Conservation (phyloP, 257 asterid genomes). For the Solanum virginianum region DNA sequence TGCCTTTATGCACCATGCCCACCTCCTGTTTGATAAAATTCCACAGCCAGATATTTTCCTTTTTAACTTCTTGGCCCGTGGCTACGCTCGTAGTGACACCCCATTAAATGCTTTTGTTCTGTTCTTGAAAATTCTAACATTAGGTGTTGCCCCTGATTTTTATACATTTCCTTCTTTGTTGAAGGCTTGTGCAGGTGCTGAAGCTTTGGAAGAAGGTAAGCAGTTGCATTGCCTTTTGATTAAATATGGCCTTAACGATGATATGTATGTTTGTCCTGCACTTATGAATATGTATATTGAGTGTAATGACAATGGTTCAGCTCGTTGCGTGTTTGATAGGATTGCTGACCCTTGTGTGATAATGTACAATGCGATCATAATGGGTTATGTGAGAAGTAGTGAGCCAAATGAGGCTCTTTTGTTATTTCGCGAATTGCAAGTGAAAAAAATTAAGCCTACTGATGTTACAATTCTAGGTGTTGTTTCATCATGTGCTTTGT, state of each 20-base stretch:
- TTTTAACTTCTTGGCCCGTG: constrained; percentile 30
- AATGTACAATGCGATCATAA: constrained; percentile 16
- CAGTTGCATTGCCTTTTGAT: constrained; percentile 20
- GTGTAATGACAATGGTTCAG: constrained; percentile 8
- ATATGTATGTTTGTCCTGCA: constrained; percentile 18
- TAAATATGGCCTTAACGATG: constrained; percentile 11
- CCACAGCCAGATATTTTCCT: constrained; percentile 15
- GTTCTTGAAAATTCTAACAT: constrained; percentile 4
- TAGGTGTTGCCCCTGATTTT: constrained; percentile 14
- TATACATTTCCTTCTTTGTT: constrained; percentile 32
- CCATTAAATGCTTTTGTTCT: constrained; percentile 14
- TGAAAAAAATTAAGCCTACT: constrained; percentile 10
- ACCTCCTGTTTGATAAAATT: constrained; percentile 18
- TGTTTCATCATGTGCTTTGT: constrained; percentile 23
- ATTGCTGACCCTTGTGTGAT: constrained; percentile 20
- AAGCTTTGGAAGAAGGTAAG: constrained; percentile 21
- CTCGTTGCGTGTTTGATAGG: constrained; percentile 12
- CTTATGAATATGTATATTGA: constrained; percentile 25
- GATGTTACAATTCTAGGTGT: constrained; percentile 26
- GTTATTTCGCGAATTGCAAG: constrained; percentile 19
- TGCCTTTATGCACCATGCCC: constrained; percentile 13
- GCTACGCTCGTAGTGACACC: constrained; percentile 20
- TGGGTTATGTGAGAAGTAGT: constrained; percentile 21
- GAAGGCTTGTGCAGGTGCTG: constrained; percentile 19
- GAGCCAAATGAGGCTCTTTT: constrained; percentile 18